Conservation (phyloP, 2,329 filamentous ascomycete species). For the Venturia asperata region DNA sequence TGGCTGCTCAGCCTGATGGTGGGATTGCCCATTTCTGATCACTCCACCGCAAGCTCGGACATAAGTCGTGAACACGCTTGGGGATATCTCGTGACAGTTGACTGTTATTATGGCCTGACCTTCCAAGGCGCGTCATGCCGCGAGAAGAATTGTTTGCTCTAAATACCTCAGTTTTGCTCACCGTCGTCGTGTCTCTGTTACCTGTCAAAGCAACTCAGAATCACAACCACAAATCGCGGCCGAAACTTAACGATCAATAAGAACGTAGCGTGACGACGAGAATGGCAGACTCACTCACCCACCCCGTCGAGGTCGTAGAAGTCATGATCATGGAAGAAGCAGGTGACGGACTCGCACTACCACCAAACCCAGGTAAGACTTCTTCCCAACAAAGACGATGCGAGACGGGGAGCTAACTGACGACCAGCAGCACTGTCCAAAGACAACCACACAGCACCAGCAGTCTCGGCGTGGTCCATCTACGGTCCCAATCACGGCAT, state of each 20-base stretch:
- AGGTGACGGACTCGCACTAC: not conserved
- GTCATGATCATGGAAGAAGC: slow-evolving; percentile 1
- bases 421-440: not conserved
- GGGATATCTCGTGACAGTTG: not conserved
- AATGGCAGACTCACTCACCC: not conserved
- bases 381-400: not conserved
- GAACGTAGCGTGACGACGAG: not conserved
- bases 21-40: not conserved
- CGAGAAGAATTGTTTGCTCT: not conserved
- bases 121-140: not conserved
- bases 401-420: not conserved
- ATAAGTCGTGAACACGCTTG: not conserved
- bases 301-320: not conserved
- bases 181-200: not conserved
- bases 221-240: not conserved
- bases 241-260: not conserved
- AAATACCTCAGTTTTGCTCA: not conserved
- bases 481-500: not conserved
- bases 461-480: not conserved
- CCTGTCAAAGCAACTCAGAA: not conserved
- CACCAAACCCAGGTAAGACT: not conserved
- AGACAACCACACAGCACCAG: not conserved
- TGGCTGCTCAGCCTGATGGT: not conserved
- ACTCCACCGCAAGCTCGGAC: not conserved
- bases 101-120: not conserved